These are phyloP conservation scores for Heliamphora exappendiculata DNA, from an alignment of 148 eudicot species.

Conservation along the genomic window DNA sequence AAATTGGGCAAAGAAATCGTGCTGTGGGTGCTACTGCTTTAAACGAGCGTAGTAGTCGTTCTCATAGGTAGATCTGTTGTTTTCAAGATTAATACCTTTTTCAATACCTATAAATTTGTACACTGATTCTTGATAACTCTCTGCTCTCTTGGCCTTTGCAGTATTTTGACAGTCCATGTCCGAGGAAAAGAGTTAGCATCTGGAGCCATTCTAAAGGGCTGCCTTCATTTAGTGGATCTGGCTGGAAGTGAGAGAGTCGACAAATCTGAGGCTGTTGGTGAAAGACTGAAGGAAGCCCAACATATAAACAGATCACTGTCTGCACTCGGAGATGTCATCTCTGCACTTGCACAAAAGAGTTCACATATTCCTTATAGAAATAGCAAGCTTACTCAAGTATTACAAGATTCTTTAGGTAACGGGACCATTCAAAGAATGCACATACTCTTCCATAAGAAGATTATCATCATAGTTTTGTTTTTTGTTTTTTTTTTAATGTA, in stretches of 20 bases:
- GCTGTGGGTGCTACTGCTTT: constrained; percentile 98
- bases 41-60: constrained; percentile 92
- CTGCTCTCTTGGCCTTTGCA: constrained; percentile 18
- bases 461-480: background rate
- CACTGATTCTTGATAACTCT: background rate
- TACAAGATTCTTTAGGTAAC: constrained; percentile 92
- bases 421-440: background rate
- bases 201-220: constrained; percentile 66
- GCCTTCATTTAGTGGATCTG: constrained; percentile 94
- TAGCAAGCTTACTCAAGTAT: constrained; percentile 97
- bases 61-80: constrained; percentile 58
- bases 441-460: background rate
- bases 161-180: constrained; percentile 88
- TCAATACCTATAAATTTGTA: background rate
- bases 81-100: background rate
- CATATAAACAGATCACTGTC: constrained; percentile 91
- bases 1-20: constrained; percentile 73
- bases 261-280: constrained; percentile 95
- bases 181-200: constrained; percentile 79
- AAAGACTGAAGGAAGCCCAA: constrained; percentile 93
- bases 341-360: constrained; percentile 93
- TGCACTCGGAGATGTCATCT: constrained; percentile 94
- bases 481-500: background rate
- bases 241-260: constrained; percentile 99
- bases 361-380: constrained; percentile 91